A percentile compares a stretch with the other conserved stretches of the same genome.
Evolutionary conservation across 257 asterid species (phyloP).

Genomic region (Jacaranda copaia): DNA sequence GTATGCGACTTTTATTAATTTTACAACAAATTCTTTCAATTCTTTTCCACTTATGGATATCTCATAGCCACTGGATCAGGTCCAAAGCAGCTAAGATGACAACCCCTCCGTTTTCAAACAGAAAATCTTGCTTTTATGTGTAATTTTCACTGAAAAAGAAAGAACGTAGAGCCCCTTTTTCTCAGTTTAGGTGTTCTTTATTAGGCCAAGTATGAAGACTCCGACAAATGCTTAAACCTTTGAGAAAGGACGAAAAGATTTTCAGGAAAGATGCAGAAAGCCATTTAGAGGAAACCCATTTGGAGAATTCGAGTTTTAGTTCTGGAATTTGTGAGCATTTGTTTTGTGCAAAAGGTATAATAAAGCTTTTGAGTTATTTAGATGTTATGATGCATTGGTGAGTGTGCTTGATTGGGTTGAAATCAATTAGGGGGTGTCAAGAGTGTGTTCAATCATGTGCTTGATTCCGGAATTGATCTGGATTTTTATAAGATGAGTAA

Average conservation of each 20-base stretch:
- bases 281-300: conserved; percentile 30
- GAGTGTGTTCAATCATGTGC: conserved; percentile 60
- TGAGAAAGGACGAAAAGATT: conserved; percentile 34
- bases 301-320: conserved; percentile 39
- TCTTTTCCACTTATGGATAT: conserved; percentile 50
- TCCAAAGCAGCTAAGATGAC: conserved; percentile 49
- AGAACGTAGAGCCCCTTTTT: conserved; percentile 37
- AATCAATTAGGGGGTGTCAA: conserved; percentile 71
- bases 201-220: conserved; percentile 61
- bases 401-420: conserved; percentile 71
- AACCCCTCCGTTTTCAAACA: conserved; percentile 40
- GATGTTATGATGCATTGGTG: conserved; percentile 68
- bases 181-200: conserved; percentile 53
- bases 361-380: conserved; percentile 70
- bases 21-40: conserved; percentile 13
- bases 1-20: conserved; percentile 7
- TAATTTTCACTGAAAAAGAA: conserved; percentile 39
- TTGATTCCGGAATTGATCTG: conserved; percentile 49
- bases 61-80: conserved; percentile 63
- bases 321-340: conserved; percentile 62
- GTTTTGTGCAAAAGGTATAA: conserved; percentile 62
- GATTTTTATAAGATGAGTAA: conserved; percentile 80
- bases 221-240: conserved; percentile 53
- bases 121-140: conserved; percentile 33
- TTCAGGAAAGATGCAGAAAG: conserved; percentile 36